Percentiles rank a stretch among this genome's conserved stretches.
Evolutionary conservation across 23 red algal genomes (phyloP).

Genomic region (Gracilaria vermiculophylla): DNA sequence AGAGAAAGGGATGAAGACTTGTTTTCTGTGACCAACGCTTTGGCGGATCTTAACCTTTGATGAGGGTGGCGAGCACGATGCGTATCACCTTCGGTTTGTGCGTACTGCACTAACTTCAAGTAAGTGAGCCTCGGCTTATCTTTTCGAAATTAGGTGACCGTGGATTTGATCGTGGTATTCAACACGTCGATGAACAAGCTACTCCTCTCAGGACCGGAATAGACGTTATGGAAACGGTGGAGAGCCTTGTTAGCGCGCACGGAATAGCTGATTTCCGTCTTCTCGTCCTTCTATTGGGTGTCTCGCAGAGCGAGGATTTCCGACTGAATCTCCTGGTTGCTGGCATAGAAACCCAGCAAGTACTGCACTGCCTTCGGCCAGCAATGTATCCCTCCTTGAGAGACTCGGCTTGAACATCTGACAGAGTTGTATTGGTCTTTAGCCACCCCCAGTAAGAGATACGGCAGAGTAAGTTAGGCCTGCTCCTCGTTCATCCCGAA

Average conservation of each 20-base stretch:
- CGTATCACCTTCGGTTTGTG: background rate
- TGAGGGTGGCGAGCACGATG: background rate
- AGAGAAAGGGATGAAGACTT: too few species aligned
- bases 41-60: too few species aligned
- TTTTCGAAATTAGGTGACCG: background rate
- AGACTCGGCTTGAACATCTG: background rate
- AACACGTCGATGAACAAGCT: conserved; percentile 6
- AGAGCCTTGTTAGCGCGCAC: background rate
- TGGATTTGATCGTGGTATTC: background rate
- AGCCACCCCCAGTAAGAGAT: background rate
- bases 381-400: background rate
- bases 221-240: conserved; percentile 28
- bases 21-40: too few species aligned
- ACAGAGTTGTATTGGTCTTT: background rate
- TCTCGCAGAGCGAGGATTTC: background rate
- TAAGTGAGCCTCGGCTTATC: background rate
- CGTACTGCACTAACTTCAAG: background rate
- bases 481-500: conserved; percentile 9
- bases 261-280: background rate
- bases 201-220: background rate
- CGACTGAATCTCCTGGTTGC: background rate
- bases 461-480: conserved; percentile 7
- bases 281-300: background rate
- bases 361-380: conserved; percentile 36
- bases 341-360: conserved; percentile 7